Conservation (phyloP, 495 filamentous ascomycete species). For the Penicillium bialowiezense region DNA sequence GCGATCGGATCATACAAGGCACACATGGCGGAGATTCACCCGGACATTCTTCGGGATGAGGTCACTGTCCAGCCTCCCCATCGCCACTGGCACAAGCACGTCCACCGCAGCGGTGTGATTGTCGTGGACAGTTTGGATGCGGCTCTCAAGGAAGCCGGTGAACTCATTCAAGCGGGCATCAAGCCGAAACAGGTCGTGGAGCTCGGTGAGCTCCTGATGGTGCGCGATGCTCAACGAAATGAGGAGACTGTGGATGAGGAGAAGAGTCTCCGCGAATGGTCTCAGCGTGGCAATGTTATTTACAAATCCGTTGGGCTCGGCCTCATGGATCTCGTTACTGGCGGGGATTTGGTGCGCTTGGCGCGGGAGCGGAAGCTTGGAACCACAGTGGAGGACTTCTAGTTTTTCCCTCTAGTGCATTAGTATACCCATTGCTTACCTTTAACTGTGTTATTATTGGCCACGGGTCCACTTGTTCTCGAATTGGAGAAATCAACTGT, state of each 20-base stretch:
- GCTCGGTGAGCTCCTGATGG: slow-evolving; percentile 79
- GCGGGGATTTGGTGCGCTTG: slow-evolving; percentile 68
- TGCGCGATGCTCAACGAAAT: slow-evolving; percentile 48
- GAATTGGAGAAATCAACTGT: not conserved
- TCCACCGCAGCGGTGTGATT: slow-evolving; percentile 68
- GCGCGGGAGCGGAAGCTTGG: slow-evolving; percentile 72
- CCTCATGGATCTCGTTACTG: slow-evolving; percentile 59
- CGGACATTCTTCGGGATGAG: slow-evolving; percentile 68
- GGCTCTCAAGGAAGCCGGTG: slow-evolving; percentile 82
- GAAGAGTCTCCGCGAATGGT: slow-evolving; percentile 63
- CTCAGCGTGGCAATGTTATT: slow-evolving; percentile 74
- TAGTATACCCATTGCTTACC: slow-evolving; percentile 13
- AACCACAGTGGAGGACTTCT: slow-evolving; percentile 61
- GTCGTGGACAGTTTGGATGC: slow-evolving; percentile 81
- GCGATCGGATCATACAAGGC: slow-evolving; percentile 82
- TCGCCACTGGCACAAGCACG: slow-evolving; percentile 69
- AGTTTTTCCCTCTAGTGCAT: slow-evolving; percentile 10
- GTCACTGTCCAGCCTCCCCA: slow-evolving; percentile 49
- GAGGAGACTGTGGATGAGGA: slow-evolving; percentile 42
- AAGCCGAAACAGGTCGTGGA: slow-evolving; percentile 74
- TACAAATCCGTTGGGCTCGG: slow-evolving; percentile 47
- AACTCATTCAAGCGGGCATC: slow-evolving; percentile 78
- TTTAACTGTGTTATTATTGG: not conserved
- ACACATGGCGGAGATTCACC: slow-evolving; percentile 83
- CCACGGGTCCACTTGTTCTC: not conserved